Base-by-base conservation (phyloP, 202 grass and related monocot species). In the Bolboschoenoplectus hybrid region DNA sequence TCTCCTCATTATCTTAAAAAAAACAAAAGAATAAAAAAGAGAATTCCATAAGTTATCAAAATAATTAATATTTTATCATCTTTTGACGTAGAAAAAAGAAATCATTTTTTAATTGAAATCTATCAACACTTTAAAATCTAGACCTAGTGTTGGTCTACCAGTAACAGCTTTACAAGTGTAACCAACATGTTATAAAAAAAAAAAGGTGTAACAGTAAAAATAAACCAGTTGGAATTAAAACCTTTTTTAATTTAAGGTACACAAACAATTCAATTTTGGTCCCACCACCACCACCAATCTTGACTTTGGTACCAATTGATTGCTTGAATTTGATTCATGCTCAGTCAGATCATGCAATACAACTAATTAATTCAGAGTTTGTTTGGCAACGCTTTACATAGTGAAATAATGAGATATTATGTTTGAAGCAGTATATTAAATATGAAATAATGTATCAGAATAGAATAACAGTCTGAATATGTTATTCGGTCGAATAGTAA, bases 161-260 rank as follows among this genome's bases (percentile, higher is more conserved):
- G 69, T 43, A 75, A 5, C 26, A 76, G 74, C 49, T 56, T 77
- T 77, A 39, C 49, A 3, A 77, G 32, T 11, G 34, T 77, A 77
- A 77, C 74, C 74, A 32, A 77, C 74, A 77, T 49, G 74, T 77
- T 56, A 55, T 44, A 79, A 16, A 56, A 9, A 40, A 38, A 12
- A 40, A 60, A 60, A 63, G 34, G 10, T 5, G 6, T 19, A 7
- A 9, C 40, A 41, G 74, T 17, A 77, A 43, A 19, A 43, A 4
- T 41, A 43, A 79, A 56, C 36, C 53, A 44, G 53, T 61, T 60
- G 1, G 52, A 61, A 58, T 26, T 26, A 26, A 26, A 26, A 26
- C 26, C 35, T 14, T 76, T 34, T 16, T 47, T 17, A 56, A 26
- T 26, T 26, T 26, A 52, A 80, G 11, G 57, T 26, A 11, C 43